A percentile compares a stretch with the other conserved stretches of the same genome.
Conservation (phyloP, 371 early-diverging fungal genomes). For the Mucor velutinosus region DNA sequence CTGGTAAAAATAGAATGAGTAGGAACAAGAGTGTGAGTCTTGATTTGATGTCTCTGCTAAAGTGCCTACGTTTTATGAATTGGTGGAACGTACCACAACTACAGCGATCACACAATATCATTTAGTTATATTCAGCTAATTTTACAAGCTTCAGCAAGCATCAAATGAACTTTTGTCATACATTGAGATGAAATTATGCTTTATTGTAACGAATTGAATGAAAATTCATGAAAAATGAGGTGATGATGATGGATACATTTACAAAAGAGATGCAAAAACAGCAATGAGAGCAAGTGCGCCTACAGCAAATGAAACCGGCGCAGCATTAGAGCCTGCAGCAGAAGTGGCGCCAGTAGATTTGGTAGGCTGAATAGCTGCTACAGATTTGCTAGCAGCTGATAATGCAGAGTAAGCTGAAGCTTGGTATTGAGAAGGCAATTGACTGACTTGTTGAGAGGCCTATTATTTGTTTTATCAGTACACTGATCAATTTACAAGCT, state of each 20-base stretch:
- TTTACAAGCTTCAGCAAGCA: neutral
- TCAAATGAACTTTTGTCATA: neutral
- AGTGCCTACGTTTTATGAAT: neutral
- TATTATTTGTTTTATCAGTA: neutral
- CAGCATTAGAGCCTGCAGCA: neutral
- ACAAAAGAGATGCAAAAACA: neutral
- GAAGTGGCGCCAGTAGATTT: neutral
- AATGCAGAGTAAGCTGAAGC: conserved; percentile 14
- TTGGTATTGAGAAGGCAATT: conserved; percentile 15
- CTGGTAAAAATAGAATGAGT: too few species aligned
- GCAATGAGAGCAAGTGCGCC: neutral
- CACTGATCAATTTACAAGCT: neutral
- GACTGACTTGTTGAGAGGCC: conserved; percentile 12
- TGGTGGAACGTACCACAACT: neutral
- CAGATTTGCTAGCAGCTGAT: conserved; percentile 9
- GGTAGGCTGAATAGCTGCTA: conserved; percentile 2
- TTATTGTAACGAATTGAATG: neutral
- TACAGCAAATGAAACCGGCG: neutral
- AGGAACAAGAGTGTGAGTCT: too few species aligned
- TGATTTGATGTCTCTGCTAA: neutral
- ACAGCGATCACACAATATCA: neutral
- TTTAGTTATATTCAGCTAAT: neutral
- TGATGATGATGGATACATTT: neutral
- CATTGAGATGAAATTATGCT: neutral
- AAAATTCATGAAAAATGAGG: neutral